phyloP scores from a whole-genome alignment of 1,139 yeast genomes.

The Groenewaldozyma auringiensis region DNA sequence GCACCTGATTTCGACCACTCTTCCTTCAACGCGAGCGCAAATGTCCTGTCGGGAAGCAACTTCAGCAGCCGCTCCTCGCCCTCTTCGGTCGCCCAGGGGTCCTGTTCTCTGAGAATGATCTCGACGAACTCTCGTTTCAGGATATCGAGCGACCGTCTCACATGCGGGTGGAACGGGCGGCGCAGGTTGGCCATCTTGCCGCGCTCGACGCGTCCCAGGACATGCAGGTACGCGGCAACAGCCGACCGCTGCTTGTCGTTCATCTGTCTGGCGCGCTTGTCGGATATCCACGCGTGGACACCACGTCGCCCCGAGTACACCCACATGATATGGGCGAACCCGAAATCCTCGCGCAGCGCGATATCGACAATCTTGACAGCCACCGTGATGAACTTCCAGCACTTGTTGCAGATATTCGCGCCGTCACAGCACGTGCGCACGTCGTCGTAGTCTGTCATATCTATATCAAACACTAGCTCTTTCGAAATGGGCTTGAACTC shows the following conservation, averaged over 20 bases:
- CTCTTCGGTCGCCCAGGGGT: conserved; percentile 62
- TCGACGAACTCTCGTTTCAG: conserved; percentile 57
- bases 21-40: conserved; percentile 45
- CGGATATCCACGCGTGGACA: conserved; percentile 98
- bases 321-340: conserved; percentile 82
- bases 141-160: conserved; percentile 56
- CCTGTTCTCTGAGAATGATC: conserved; percentile 69
- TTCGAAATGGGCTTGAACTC: conserved; percentile 76
- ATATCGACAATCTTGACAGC: conserved; percentile 70
- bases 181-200: conserved; percentile 45
- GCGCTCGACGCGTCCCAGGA: conserved; percentile 49
- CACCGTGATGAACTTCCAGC: conserved; percentile 92
- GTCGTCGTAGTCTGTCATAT: conserved; percentile 93
- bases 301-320: conserved; percentile 99
- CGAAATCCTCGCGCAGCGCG: conserved; percentile 80
- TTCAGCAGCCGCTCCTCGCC: conserved; percentile 51
- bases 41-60: conserved; percentile 50
- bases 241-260: conserved; percentile 71
- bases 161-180: conserved; percentile 86
- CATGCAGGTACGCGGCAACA: conserved; percentile 75
- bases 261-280: conserved; percentile 63
- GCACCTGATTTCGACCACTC: conserved; percentile 47
- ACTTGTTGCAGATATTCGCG: conserved; percentile 74
- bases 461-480: conserved; percentile 93
- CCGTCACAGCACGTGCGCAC: conserved; percentile 89